Evolutionary conservation across 2,329 filamentous ascomycete species (phyloP), one percentile per base, ranked within the genome.

Genomic region (Akanthomyces dipterigenus): DNA sequence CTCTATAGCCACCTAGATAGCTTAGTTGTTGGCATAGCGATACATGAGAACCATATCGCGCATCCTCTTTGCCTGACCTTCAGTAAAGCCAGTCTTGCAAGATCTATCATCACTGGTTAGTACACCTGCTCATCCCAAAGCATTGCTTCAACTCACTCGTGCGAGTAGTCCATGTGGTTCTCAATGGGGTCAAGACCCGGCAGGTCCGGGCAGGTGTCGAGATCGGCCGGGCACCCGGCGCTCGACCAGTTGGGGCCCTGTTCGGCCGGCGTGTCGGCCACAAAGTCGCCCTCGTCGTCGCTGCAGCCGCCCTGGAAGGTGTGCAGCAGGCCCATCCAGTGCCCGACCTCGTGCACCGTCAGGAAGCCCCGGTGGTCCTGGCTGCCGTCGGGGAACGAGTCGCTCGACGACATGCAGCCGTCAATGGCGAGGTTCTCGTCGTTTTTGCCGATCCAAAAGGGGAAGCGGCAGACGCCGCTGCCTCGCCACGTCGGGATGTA

Each of bases 271-370:
- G 77, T 79, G 60, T 79, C 77, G 54, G 69, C 64, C 18, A 79
- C 70, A 24, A 67, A 67, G 65, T 80, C 78, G 43, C 76, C 77
- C 49, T 54, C 63, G 7, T 70, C 67, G 20, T 50, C 20, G 64
- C 72, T 72, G 65, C 74, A 75, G 63, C 74, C 76, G 48, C 74
- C 77, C 63, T 79, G 67, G 68, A 81, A 81, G 50, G 78, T 79
- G 69, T 81, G 78, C 66, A 72, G 73, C 26, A 81, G 73, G 55
- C 78, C 78, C 57, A 80, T 68, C 78, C 78, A 81, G 71, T 81
- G 78, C 18, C 78, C 78, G 48, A 77, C 69, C 69, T 81, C 78
- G 70, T 80, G 78, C 40, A 66, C 67, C 31, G 64, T 66, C 3
- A 71, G 70, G 65, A 69, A 70, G 20, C 73, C 72, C n/a, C 69